These are phyloP conservation scores for Suhomyces prunicola DNA, from an alignment of 805 yeast species.

Conservation along the genomic window DNA sequence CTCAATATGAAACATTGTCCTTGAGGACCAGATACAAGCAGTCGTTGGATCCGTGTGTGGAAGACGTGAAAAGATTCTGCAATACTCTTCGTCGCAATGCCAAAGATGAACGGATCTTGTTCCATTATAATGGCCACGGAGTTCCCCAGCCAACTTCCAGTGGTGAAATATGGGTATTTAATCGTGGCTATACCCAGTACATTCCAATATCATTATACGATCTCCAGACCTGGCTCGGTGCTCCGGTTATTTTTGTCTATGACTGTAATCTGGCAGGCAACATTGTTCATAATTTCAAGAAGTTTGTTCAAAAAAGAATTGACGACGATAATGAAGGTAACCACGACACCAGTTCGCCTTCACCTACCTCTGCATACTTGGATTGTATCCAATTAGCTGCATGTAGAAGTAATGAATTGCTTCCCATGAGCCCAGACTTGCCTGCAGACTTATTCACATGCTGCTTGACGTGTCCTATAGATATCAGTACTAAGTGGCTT, in stretches of 20 bases:
- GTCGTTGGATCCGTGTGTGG: constrained; percentile 90
- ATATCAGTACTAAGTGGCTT: constrained; percentile 88
- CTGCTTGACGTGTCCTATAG: constrained; percentile 93
- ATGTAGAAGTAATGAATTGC: constrained; percentile 76
- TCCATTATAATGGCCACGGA: constrained; percentile 98
- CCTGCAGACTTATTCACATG: constrained; percentile 97
- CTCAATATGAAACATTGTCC: constrained; percentile 86
- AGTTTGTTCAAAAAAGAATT: constrained; percentile 84
- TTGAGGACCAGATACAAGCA: constrained; percentile 87
- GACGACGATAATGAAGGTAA: constrained; percentile 75
- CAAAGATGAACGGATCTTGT: constrained; percentile 86
- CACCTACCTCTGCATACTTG: constrained; percentile 65
- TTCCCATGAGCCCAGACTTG: constrained; percentile 90
- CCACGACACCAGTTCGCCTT: constrained; percentile 50
- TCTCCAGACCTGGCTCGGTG: constrained; percentile 95
- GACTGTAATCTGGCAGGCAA: constrained; percentile 96
- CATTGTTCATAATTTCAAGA: constrained; percentile 82
- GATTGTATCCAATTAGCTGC: constrained; percentile 95
- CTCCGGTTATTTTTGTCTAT: constrained; percentile 92
- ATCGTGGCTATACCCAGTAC: constrained; percentile 94
- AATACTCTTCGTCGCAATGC: constrained; percentile 85
- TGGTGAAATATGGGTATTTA: constrained; percentile 98
- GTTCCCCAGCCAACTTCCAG: constrained; percentile 95
- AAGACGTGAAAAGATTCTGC: constrained; percentile 89
- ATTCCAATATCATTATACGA: constrained; percentile 96